Evolutionary conservation across 768 basidiomycete species (phyloP).

Genomic region (Podaxis pistillaris): DNA sequence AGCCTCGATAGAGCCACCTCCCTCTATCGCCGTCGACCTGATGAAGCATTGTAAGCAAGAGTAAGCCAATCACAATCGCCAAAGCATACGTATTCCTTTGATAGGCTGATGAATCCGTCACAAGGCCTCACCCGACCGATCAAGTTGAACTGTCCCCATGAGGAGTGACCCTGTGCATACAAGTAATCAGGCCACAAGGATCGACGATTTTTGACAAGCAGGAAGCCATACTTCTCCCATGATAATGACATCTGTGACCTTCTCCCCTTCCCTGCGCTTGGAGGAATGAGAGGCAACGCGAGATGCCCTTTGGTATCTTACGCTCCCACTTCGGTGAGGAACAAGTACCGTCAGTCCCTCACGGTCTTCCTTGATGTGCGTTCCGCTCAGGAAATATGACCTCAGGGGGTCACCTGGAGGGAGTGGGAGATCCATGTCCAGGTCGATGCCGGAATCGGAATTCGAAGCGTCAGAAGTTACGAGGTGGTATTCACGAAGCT

Average conservation of each 20-base stretch:
- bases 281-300: background rate
- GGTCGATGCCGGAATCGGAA: slow-evolving; percentile 32
- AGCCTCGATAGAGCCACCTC: slow-evolving; percentile 84
- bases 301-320: slow-evolving; percentile 30
- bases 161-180: slow-evolving; percentile 71
- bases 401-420: slow-evolving; percentile 59
- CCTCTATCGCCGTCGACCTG: slow-evolving; percentile 75
- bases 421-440: slow-evolving; percentile 37
- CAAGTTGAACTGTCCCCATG: slow-evolving; percentile 86
- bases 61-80: slow-evolving; percentile 12
- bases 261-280: slow-evolving; percentile 18
- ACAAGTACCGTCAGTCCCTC: slow-evolving; percentile 49
- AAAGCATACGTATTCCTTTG: slow-evolving; percentile 77
- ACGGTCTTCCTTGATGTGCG: slow-evolving; percentile 45
- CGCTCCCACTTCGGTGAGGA: slow-evolving; percentile 31
- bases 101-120: slow-evolving; percentile 78
- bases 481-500: slow-evolving; percentile 74
- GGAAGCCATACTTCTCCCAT: slow-evolving; percentile 61
- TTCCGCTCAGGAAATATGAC: slow-evolving; percentile 57
- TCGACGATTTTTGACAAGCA: background rate
- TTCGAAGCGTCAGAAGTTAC: slow-evolving; percentile 26
- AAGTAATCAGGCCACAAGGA: slow-evolving; percentile 4
- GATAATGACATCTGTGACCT: slow-evolving; percentile 57
- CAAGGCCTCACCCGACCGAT: slow-evolving; percentile 76
- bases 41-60: slow-evolving; percentile 5